These are phyloP conservation scores for Paspalum notatum DNA, from an alignment of 176 grass and related monocot species.

Conservation along the genomic window DNA sequence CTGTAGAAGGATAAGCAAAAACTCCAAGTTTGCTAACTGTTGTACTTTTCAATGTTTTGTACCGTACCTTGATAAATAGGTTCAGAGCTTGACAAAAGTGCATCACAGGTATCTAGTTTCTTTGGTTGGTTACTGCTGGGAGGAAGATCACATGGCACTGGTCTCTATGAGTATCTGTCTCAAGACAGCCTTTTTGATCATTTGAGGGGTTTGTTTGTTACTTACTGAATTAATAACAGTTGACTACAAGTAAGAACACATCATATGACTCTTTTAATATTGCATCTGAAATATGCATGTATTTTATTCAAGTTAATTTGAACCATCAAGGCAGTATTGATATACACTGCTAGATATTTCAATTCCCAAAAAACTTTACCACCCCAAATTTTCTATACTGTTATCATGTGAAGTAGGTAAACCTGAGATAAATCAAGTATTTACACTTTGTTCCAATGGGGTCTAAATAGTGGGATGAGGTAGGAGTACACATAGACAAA, in stretches of 20 bases:
- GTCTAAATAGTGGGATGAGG: too few species aligned
- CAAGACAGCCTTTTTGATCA: not conserved
- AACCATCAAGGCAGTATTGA: too few species aligned
- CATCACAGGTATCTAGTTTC: slow-evolving; percentile 32
- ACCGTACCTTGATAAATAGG: not conserved
- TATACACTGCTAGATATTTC: too few species aligned
- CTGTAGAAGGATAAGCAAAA: not conserved
- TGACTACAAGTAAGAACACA: not conserved
- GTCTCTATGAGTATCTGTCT: slow-evolving; percentile 35
- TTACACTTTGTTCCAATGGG: too few species aligned
- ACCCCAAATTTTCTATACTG: too few species aligned
- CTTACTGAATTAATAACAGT: not conserved
- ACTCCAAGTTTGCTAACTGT: not conserved
- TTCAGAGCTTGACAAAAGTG: slow-evolving; percentile 13
- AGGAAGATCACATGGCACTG: slow-evolving; percentile 27
- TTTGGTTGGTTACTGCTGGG: slow-evolving; percentile 33
- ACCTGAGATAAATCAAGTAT: too few species aligned
- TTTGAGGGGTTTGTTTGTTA: not conserved
- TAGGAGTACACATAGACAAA: too few species aligned
- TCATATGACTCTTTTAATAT: too few species aligned
- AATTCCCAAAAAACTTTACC: too few species aligned
- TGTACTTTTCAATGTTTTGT: not conserved
- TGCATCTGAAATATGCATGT: too few species aligned
- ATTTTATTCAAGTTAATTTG: too few species aligned
- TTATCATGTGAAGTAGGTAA: too few species aligned